Base-by-base conservation (phyloP, 2,329 filamentous ascomycete genomes). In the Clarireedia sp. region DNA sequence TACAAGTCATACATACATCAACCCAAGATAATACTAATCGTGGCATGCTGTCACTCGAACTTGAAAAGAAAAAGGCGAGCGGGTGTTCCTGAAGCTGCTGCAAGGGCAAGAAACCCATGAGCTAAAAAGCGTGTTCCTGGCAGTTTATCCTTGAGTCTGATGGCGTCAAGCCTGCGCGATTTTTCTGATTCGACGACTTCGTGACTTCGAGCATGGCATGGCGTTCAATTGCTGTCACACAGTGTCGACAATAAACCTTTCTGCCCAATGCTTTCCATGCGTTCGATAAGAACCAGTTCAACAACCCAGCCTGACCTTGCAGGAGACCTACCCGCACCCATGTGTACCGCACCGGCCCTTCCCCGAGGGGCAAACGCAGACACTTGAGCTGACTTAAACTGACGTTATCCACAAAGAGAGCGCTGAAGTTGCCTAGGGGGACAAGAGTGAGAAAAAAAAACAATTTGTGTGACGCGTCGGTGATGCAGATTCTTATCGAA, bases 51-150 rank as follows among this genome's bases (percentile, higher is more conserved):
- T 14, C 10, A 45, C 8, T 45, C 41, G 41, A 45, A 21, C 6
- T 23, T 14, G 21, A 4, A 19, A 45, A 12, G 5, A 10, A 33
- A 24, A 14, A 41, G 2, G 17, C 21, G 19, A 23, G 19, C 41
- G 46, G 40, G 26, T 43, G 50, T 52, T 29, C 50, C 50, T 52
- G 50, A 19, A 19, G n/a, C 41, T 48, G 47, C 51, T 53, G 51
- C 43, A 53, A 48, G 51, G 51, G 51, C 51, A 26, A 48, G 51
- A 24, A 21, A 33, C 9, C 44, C 38, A 33, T 44, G 37, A 21
- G 36, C 38, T 21, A 41, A 52, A 36, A 24, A 9, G 17, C 44
- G 26, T 46, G 47, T 48, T 48, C 16, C 17, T 17, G 21, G 3
- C 49, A 51, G 23, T 12, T 10, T 12, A 19, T 21, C 24, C 43